Percentiles rank a stretch among this genome's conserved stretches.
Evolutionary conservation across 495 filamentous ascomycete species (phyloP).

Genomic region (Patellaria atrata): DNA sequence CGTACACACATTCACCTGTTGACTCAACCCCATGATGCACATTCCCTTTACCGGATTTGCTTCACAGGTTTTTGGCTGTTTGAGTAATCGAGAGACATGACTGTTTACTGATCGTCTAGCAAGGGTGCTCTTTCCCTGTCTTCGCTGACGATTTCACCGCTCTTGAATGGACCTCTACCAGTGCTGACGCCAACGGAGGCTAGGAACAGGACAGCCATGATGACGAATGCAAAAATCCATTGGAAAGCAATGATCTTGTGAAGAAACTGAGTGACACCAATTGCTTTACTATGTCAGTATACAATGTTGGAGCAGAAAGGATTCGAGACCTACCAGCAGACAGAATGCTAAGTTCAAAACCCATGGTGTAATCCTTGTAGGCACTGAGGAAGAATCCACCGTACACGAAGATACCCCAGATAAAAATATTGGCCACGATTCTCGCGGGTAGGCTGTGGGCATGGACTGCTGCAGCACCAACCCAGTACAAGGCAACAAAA

Average conservation of each 20-base stretch:
- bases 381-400: conserved; percentile 54
- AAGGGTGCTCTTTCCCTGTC: conserved; percentile 33
- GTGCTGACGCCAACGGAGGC: conserved; percentile 46
- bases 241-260: conserved; percentile 59
- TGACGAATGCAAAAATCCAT: conserved; percentile 81
- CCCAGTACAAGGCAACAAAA: conserved; percentile 72
- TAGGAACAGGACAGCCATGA: conserved; percentile 61
- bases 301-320: neutral
- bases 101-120: conserved; percentile 25
- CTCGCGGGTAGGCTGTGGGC: conserved; percentile 46
- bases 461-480: conserved; percentile 61
- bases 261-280: conserved; percentile 63
- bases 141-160: conserved; percentile 23
- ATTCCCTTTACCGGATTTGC: too few species aligned
- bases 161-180: conserved; percentile 35
- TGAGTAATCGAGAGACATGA: too few species aligned
- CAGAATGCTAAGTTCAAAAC: conserved; percentile 60
- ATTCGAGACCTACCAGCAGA: conserved; percentile 39
- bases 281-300: conserved; percentile 29
- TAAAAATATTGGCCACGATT: conserved; percentile 69
- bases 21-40: too few species aligned
- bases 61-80: too few species aligned
- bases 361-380: conserved; percentile 72
- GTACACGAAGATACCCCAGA: conserved; percentile 66
- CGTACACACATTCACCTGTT: too few species aligned